A percentile compares a stretch with the other conserved stretches of the same genome.
Evolutionary conservation across 2,329 filamentous ascomycete genomes (phyloP).

Genomic region (Aspergillus aculeatinus): DNA sequence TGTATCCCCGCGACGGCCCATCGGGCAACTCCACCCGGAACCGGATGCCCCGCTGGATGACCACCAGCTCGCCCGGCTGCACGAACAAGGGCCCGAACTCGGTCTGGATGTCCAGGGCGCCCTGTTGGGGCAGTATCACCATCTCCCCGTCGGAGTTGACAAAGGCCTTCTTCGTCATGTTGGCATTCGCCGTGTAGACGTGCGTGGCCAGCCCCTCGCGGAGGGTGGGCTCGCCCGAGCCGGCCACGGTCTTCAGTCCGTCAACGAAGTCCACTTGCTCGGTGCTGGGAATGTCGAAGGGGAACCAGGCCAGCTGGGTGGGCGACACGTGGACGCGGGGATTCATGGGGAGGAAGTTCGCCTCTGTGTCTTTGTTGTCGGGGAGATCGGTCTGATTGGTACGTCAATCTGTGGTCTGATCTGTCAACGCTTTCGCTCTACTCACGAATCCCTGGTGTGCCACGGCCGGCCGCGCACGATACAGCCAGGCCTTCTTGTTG

Average conservation of each 20-base stretch:
- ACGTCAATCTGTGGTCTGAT: not conserved
- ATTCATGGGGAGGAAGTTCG: constrained; percentile 42
- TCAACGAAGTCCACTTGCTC: constrained; percentile 58
- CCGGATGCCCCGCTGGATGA: constrained; percentile 66
- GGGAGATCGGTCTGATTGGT: constrained; percentile 48
- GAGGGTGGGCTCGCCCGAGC: constrained; percentile 57
- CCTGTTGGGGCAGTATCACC: constrained; percentile 65
- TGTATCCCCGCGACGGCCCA: constrained; percentile 63
- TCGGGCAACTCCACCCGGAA: constrained; percentile 61
- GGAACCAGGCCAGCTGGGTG: constrained; percentile 59
- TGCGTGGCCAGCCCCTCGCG: constrained; percentile 57
- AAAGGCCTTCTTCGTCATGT: constrained; percentile 58
- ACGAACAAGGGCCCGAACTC: constrained; percentile 65
- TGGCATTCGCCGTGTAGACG: constrained; percentile 56
- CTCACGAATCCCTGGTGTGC: constrained; percentile 54
- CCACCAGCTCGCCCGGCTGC: constrained; percentile 65
- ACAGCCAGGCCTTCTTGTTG: constrained; percentile 61
- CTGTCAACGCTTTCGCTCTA: not conserved
- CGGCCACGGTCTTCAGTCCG: constrained; percentile 54
- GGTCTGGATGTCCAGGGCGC: constrained; percentile 65
- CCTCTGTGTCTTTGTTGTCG: constrained; percentile 35
- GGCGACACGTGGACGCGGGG: constrained; percentile 56
- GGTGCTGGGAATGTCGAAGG: constrained; percentile 51
- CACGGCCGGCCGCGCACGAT: constrained; percentile 56
- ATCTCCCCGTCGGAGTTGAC: constrained; percentile 66